A percentile compares a stretch with the other conserved stretches of the same genome.
Conservation (phyloP, 1,139 yeast genomes). For the Saccharomyces hybrid region DNA sequence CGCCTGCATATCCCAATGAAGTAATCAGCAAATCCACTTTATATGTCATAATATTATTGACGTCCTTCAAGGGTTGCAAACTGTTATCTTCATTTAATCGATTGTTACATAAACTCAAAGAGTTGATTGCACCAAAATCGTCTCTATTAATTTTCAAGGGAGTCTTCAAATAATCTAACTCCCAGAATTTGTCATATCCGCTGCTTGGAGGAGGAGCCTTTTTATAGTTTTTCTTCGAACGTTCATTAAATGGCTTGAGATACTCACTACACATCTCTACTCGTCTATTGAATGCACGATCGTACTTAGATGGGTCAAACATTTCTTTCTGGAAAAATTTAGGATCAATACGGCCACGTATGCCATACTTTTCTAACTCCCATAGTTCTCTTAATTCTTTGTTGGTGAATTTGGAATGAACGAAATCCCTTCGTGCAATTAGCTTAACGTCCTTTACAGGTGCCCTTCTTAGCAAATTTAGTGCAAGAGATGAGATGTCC, state of each 20-base stretch:
- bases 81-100: slow-evolving; percentile 33
- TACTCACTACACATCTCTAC: slow-evolving; percentile 56
- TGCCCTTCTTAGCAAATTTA: slow-evolving; percentile 44
- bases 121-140: slow-evolving; percentile 35
- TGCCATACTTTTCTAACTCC: slow-evolving; percentile 49
- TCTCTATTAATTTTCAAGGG: slow-evolving; percentile 51
- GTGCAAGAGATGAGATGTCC: slow-evolving; percentile 64
- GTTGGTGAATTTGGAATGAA: slow-evolving; percentile 83
- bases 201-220: slow-evolving; percentile 20
- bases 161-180: slow-evolving; percentile 57
- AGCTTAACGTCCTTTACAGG: slow-evolving; percentile 57
- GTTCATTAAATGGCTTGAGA: slow-evolving; percentile 30
- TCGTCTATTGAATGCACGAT: slow-evolving; percentile 64
- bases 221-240: slow-evolving; percentile 25
- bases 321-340: slow-evolving; percentile 38
- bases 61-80: slow-evolving; percentile 32
- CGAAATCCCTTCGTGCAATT: slow-evolving; percentile 78
- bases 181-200: slow-evolving; percentile 46
- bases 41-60: slow-evolving; percentile 34
- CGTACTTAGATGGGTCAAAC: slow-evolving; percentile 38
- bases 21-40: slow-evolving; percentile 65
- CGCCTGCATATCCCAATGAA: slow-evolving; percentile 79
- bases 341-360: slow-evolving; percentile 49
- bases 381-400: slow-evolving; percentile 85
- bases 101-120: slow-evolving; percentile 27